phyloP scores from a whole-genome alignment of 2,329 filamentous ascomycete species.

The Biscogniauxia sp. region DNA sequence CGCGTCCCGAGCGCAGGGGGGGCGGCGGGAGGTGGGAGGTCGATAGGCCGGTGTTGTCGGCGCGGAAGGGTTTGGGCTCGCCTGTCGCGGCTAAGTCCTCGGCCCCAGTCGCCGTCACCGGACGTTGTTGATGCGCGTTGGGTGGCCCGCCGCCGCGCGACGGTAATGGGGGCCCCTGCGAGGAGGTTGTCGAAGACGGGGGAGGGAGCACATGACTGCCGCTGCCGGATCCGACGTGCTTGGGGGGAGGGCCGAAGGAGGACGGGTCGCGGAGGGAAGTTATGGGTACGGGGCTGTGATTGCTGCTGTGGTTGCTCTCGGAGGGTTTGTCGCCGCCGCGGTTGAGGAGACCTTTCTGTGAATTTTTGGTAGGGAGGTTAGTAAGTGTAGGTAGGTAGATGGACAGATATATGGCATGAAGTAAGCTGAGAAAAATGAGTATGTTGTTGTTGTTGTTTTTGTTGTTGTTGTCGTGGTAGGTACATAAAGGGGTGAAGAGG shows the following conservation, averaged over 20 bases:
- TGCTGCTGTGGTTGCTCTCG: slow-evolving; percentile 17
- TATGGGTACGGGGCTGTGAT: slow-evolving; percentile 55
- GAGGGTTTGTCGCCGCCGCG: slow-evolving; percentile 35
- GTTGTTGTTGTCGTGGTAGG: no score
- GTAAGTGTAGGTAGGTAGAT: not conserved
- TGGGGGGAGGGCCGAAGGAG: slow-evolving; percentile 79
- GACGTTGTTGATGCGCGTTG: slow-evolving; percentile 27
- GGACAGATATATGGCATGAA: not conserved
- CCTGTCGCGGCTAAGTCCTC: slow-evolving; percentile 44
- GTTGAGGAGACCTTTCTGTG: slow-evolving; percentile 46
- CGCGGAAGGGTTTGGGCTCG: slow-evolving; percentile 57
- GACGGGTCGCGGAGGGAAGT: slow-evolving; percentile 71
- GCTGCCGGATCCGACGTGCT: slow-evolving; percentile 41
- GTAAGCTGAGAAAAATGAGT: slow-evolving; percentile 3
- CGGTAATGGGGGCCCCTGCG: slow-evolving; percentile 29
- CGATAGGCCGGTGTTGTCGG: slow-evolving; percentile 68
- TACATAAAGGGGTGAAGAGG: no score
- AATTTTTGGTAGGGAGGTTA: slow-evolving; percentile 4
- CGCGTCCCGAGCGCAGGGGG: slow-evolving; percentile 46
- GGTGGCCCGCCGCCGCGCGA: slow-evolving; percentile 14
- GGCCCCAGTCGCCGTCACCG: slow-evolving; percentile 22
- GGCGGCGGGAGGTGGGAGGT: slow-evolving; percentile 70
- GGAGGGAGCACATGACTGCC: slow-evolving; percentile 11
- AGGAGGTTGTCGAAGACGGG: slow-evolving; percentile 34
- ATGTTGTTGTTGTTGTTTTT: not conserved